phyloP scores from a whole-genome alignment of 192 early-diverging fungal species.

The Nowakowskiella sp. region DNA sequence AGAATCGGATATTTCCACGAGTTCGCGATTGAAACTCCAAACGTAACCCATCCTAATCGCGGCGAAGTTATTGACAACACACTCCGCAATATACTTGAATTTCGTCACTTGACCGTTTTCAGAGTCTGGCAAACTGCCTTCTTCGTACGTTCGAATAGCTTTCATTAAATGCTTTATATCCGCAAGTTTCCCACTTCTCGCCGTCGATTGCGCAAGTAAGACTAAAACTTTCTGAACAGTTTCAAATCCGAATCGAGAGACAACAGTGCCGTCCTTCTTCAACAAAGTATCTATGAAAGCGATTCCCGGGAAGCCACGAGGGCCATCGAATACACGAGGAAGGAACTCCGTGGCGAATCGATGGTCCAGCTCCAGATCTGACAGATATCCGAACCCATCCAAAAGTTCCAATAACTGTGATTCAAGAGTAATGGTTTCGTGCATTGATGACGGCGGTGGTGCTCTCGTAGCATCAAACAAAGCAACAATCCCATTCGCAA shows the following conservation, averaged over 20 bases:
- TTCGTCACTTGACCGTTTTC: not conserved
- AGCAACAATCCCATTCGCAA: not conserved
- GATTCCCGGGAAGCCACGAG: not conserved
- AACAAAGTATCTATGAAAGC: not conserved
- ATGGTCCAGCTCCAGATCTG: not conserved
- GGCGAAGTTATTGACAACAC: not conserved
- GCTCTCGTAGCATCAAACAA: not conserved
- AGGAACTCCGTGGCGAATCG: not conserved
- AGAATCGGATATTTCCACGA: no score
- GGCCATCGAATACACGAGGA: not conserved
- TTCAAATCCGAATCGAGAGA: not conserved
- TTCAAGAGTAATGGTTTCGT: not conserved
- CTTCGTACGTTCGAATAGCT: not conserved
- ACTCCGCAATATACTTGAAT: not conserved
- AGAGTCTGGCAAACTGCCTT: not conserved
- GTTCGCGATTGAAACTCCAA: no score
- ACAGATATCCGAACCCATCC: not conserved
- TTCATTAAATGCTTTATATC: not conserved
- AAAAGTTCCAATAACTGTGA: not conserved
- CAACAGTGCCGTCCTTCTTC: not conserved
- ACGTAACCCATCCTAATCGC: not conserved
- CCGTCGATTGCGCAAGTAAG: not conserved
- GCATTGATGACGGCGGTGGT: not conserved
- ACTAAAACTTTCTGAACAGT: not conserved
- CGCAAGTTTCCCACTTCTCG: not conserved